Evolutionary conservation across 306 rosid genomes (phyloP).

Genomic region (Neltuma alba): DNA sequence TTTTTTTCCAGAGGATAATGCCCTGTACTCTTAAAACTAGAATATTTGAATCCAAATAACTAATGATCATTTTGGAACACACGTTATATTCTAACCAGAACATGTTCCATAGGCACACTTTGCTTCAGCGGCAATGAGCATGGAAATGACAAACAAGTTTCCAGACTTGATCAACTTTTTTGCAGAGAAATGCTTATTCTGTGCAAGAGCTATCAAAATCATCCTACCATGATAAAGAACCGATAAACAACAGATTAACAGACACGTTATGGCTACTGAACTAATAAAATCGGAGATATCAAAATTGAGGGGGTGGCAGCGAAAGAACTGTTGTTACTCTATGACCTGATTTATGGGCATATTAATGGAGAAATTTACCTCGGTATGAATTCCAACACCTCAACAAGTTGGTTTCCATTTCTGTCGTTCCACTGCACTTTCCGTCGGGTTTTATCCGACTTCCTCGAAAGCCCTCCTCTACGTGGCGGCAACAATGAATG

Average conservation of each 20-base stretch:
- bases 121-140: constrained; percentile 5
- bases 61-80: constrained; percentile 10
- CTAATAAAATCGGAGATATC: neutral
- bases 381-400: constrained; percentile 85
- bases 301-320: constrained; percentile 2
- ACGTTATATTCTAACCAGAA: neutral
- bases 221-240: constrained; percentile 13
- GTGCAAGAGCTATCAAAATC: neutral
- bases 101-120: neutral
- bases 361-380: constrained; percentile 49
- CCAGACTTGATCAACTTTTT: neutral
- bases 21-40: constrained; percentile 21
- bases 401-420: constrained; percentile 86
- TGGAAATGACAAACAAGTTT: constrained; percentile 6
- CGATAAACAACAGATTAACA: constrained; percentile 8
- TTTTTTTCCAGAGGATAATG: neutral
- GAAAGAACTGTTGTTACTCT: neutral
- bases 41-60: neutral
- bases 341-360: neutral
- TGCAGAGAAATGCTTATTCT: neutral
- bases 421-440: constrained; percentile 98
- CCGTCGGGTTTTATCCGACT: constrained; percentile 58
- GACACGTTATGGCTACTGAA: constrained; percentile 19
- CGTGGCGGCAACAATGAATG: constrained; percentile 74
- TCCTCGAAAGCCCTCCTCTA: constrained; percentile 75